Percentiles rank a stretch among this genome's conserved stretches.
Conservation (phyloP, 495 filamentous ascomycete genomes). For the Trypethelium eluteriae region DNA sequence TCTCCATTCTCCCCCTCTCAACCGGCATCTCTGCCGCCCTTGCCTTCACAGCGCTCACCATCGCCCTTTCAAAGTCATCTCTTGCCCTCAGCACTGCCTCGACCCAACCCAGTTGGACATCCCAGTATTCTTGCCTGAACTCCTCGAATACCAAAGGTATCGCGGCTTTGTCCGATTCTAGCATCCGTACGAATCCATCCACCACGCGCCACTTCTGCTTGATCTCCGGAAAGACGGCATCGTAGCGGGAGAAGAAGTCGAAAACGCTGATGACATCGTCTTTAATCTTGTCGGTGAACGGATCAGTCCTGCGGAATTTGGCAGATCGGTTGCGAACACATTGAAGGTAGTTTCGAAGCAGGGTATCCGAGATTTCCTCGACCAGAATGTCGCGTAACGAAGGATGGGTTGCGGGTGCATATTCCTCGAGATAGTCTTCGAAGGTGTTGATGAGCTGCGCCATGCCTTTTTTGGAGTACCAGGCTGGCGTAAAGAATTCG, state of each 20-base stretch:
- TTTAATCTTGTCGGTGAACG: slow-evolving; percentile 80
- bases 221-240: slow-evolving; percentile 62
- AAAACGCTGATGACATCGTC: slow-evolving; percentile 83
- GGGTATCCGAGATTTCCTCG: slow-evolving; percentile 84
- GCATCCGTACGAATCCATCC: slow-evolving; percentile 65
- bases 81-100: slow-evolving; percentile 77
- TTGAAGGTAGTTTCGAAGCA: slow-evolving; percentile 78
- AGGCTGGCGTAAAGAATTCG: slow-evolving; percentile 82
- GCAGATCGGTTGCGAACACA: slow-evolving; percentile 81
- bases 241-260: slow-evolving; percentile 54
- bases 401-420: slow-evolving; percentile 68
- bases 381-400: slow-evolving; percentile 79
- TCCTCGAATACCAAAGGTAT: slow-evolving; percentile 70
- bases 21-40: slow-evolving; percentile 76
- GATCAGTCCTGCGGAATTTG: slow-evolving; percentile 76
- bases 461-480: slow-evolving; percentile 78
- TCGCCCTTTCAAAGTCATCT: slow-evolving; percentile 87
- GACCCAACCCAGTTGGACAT: slow-evolving; percentile 92
- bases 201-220: slow-evolving; percentile 89
- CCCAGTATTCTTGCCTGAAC: slow-evolving; percentile 86
- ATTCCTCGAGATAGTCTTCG: slow-evolving; percentile 87
- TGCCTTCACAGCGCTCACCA: slow-evolving; percentile 80
- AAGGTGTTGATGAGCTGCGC: slow-evolving; percentile 86
- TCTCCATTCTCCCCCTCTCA: slow-evolving; percentile 62
- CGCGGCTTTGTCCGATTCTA: slow-evolving; percentile 64